These are phyloP conservation scores for Begonia masoniana DNA, from an alignment of 306 rosid genomes.

Conservation along the genomic window DNA sequence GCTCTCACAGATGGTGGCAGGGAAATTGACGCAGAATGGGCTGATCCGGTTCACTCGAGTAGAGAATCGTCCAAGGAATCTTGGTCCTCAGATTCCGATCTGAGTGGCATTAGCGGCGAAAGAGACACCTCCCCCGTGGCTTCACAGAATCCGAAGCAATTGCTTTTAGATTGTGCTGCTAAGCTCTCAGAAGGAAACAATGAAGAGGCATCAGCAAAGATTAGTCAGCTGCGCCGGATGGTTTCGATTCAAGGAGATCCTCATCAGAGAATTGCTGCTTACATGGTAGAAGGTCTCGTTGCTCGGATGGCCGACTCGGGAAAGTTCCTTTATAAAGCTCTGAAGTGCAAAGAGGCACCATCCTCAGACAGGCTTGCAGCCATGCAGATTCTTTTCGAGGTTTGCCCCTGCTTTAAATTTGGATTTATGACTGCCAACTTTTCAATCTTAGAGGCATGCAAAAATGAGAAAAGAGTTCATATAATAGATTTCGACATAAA, in stretches of 20 bases:
- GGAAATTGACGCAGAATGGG: conserved; percentile 86
- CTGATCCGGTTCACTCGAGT: conserved; percentile 25
- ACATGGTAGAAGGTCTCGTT: conserved; percentile 96
- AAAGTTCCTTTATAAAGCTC: conserved; percentile 54
- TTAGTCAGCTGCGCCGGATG: conserved; percentile 52
- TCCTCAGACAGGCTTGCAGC: conserved; percentile 89
- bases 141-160: conserved; percentile 43
- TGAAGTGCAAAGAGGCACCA: conserved; percentile 94
- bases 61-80: conserved; percentile 49
- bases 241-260: conserved; percentile 95
- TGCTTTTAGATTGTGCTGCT: conserved; percentile 67
- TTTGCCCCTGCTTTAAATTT: conserved; percentile 92
- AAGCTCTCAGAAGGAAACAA: conserved; percentile 61
- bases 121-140: conserved; percentile 26
- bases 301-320: conserved; percentile 81
- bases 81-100: conserved; percentile 49
- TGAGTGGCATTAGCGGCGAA: not conserved
- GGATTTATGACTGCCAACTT: conserved; percentile 83
- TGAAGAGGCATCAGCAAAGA: conserved; percentile 48
- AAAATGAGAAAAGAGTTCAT: conserved; percentile 58
- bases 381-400: conserved; percentile 91
- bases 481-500: conserved; percentile 79
- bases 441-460: conserved; percentile 67
- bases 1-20: conserved; percentile 48
- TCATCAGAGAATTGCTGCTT: conserved; percentile 91